A percentile compares a stretch with the other conserved stretches of the same genome.
These are phyloP conservation scores for Cyberlindnera subsufficiens DNA, from an alignment of 805 yeast species.

Conservation along the genomic window DNA sequence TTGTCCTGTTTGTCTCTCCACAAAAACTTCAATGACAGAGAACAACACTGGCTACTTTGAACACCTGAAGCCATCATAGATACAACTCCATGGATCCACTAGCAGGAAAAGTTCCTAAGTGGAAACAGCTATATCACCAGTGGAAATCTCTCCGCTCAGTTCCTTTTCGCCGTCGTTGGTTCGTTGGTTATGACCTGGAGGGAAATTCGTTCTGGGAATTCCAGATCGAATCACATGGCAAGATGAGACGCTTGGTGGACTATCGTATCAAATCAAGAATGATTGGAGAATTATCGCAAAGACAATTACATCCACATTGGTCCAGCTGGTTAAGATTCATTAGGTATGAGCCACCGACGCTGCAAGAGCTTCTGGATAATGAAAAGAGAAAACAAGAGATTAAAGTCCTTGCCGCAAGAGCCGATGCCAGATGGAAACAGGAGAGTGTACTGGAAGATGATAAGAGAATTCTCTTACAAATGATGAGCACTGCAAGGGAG, in stretches of 20 bases:
- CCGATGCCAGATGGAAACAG: conserved; percentile 24
- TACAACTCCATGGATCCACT: conserved; percentile 40
- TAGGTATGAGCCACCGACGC: conserved; percentile 51
- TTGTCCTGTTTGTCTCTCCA: too few relatives aligned
- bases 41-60: too few relatives aligned
- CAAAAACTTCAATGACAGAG: background rate
- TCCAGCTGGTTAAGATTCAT: conserved; percentile 73
- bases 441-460: conserved; percentile 10
- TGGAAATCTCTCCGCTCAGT: conserved; percentile 58
- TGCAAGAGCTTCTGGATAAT: conserved; percentile 58
- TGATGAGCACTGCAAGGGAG: conserved; percentile 25
- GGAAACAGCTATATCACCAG: conserved; percentile 44
- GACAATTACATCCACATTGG: conserved; percentile 58
- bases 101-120: conserved; percentile 39
- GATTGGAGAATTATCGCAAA: conserved; percentile 40
- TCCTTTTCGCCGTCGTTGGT: conserved; percentile 66
- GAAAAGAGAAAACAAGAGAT: conserved; percentile 48
- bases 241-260: conserved; percentile 56
- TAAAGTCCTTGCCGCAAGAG: conserved; percentile 26
- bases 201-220: conserved; percentile 89
- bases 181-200: conserved; percentile 64
- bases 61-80: too few relatives aligned
- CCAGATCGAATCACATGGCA: conserved; percentile 39
- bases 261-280: conserved; percentile 45
- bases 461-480: conserved; percentile 8